phyloP scores from a whole-genome alignment of 371 early-diverging fungal genomes.

The Basidiobolus meristosporus region DNA sequence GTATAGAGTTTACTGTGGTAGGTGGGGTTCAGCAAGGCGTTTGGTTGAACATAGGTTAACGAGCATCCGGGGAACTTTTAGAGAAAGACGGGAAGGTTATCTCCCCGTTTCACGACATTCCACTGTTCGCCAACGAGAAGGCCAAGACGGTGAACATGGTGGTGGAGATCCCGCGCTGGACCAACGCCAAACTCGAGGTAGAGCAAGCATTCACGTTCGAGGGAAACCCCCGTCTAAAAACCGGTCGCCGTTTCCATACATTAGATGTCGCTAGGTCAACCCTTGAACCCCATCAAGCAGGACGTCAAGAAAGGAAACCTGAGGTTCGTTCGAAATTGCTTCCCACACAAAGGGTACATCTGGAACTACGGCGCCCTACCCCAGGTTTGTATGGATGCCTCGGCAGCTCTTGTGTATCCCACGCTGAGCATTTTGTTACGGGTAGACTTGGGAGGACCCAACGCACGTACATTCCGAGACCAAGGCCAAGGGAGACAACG shows the following conservation, averaged over 20 bases:
- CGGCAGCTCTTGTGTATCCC: too few species aligned
- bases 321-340: constrained; percentile 96
- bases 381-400: too few species aligned
- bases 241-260: too few species aligned
- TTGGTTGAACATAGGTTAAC: too few species aligned
- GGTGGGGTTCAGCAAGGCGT: too few species aligned
- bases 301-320: constrained; percentile 98
- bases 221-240: too few species aligned
- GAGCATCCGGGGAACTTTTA: too few species aligned
- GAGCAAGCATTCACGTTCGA: too few species aligned
- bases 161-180: constrained; percentile 98
- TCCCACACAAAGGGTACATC: constrained; percentile 99
- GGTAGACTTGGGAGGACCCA: constrained; percentile 99
- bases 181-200: constrained; percentile 99
- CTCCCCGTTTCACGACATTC: constrained; percentile 99
- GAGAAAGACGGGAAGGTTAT: constrained; percentile 50
- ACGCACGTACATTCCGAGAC: constrained; percentile 67
- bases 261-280: constrained; percentile 82
- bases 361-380: constrained; percentile 99
- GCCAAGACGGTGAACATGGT: constrained; percentile 88
- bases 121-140: constrained; percentile 67
- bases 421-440: too few species aligned
- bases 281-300: constrained; percentile 97
- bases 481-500: constrained; percentile 88
- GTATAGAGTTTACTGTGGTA: constrained; percentile 74